Conservation (phyloP, 345 rosid species). For the Eucalyptus pauciflora region DNA sequence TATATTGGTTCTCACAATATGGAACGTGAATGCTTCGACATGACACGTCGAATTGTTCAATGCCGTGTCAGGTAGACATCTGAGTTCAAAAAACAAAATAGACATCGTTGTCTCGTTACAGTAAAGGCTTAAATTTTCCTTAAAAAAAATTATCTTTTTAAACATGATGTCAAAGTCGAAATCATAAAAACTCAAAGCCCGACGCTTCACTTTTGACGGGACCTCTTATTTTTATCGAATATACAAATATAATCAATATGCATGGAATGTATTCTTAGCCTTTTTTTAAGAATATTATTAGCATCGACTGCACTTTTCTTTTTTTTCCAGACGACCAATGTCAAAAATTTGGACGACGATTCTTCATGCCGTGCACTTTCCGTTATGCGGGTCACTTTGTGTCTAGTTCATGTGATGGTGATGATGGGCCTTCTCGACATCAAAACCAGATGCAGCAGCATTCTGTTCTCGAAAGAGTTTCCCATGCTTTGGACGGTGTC, state of each 20-base stretch:
- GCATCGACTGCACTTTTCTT: not conserved
- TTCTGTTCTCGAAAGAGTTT: not conserved
- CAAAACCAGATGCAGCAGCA: not conserved
- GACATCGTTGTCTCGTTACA: not conserved
- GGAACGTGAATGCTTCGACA: not conserved
- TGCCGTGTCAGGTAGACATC: not conserved
- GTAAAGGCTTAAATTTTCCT: too few relatives aligned
- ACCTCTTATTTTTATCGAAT: too few relatives aligned
- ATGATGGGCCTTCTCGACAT: too few relatives aligned
- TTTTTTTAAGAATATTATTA: too few relatives aligned
- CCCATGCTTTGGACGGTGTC: not conserved
- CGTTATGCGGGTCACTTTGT: not conserved
- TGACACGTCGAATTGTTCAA: not conserved
- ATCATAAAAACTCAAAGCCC: too few relatives aligned
- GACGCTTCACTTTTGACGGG: too few relatives aligned
- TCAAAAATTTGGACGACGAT: not conserved
- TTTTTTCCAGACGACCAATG: not conserved
- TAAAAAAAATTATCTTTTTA: too few relatives aligned
- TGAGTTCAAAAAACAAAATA: too few relatives aligned
- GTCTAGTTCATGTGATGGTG: not conserved
- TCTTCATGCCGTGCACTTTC: too few relatives aligned
- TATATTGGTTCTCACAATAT: not conserved
- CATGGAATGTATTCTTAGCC: not conserved
- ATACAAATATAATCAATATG: not conserved
- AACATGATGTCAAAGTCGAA: too few relatives aligned